phyloP scores from a whole-genome alignment of 192 early-diverging fungal species.

The Spinellus fusiger region DNA sequence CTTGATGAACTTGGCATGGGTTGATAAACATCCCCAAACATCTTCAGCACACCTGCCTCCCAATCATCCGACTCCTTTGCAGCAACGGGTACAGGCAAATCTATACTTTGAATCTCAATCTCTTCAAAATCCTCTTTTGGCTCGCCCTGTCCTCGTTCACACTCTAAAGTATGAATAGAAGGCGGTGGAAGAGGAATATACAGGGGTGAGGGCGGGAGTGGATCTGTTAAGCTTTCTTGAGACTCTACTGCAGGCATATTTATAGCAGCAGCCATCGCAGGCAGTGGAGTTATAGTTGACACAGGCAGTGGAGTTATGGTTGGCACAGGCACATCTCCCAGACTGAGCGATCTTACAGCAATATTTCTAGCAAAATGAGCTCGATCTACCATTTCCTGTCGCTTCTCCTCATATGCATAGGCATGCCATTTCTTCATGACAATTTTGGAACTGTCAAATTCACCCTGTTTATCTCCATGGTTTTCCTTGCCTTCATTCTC shows the following conservation, averaged over 20 bases:
- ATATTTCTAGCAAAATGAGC: neutral
- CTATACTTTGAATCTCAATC: neutral
- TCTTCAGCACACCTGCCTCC: neutral
- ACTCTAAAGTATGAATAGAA: too few species aligned
- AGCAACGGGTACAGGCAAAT: neutral
- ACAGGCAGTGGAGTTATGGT: too few species aligned
- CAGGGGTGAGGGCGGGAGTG: too few species aligned
- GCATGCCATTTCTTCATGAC: conserved; percentile 74
- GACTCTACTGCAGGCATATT: too few species aligned
- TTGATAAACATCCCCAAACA: neutral
- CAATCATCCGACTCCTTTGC: neutral
- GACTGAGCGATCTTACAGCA: neutral
- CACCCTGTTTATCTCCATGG: conserved; percentile 63
- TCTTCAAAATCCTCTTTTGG: neutral
- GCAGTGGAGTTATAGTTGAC: too few species aligned
- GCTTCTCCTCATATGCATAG: conserved; percentile 32
- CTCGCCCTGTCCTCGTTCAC: neutral
- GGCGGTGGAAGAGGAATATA: too few species aligned
- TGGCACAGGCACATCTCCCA: neutral
- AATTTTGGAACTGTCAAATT: conserved; percentile 71
- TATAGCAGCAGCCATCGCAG: too few species aligned
- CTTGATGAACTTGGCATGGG: neutral
- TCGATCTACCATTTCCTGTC: neutral
- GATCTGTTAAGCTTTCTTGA: too few species aligned
- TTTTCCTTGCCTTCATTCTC: conserved; percentile 48